Conservation (phyloP, 805 yeast species). For the Sugiyamaella boreocaroliniensis region DNA sequence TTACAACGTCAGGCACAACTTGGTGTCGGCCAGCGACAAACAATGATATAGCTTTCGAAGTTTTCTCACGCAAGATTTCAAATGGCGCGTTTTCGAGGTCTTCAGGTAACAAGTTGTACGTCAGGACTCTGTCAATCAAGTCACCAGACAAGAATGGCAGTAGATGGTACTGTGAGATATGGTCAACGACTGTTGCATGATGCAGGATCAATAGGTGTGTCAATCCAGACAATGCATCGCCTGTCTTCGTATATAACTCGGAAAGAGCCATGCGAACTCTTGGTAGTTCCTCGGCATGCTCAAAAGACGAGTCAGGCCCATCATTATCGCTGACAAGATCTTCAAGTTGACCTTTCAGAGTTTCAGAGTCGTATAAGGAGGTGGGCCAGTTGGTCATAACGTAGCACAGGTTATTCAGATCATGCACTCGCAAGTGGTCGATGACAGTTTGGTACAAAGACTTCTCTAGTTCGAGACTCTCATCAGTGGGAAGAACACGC, state of each 20-base stretch:
- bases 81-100: slow-evolving; percentile 37
- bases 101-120: slow-evolving; percentile 29
- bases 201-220: slow-evolving; percentile 51
- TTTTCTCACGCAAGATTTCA: slow-evolving; percentile 33
- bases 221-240: slow-evolving; percentile 58
- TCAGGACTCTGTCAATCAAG: slow-evolving; percentile 41
- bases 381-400: slow-evolving; percentile 54
- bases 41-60: slow-evolving; percentile 44
- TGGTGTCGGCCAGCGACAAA: slow-evolving; percentile 62
- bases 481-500: slow-evolving; percentile 47
- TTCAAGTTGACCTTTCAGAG: slow-evolving; percentile 43
- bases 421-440: slow-evolving; percentile 37
- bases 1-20: slow-evolving; percentile 46
- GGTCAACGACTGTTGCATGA: slow-evolving; percentile 49
- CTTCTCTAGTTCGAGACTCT: slow-evolving; percentile 32
- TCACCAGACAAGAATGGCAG: slow-evolving; percentile 40
- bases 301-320: background rate
- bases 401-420: slow-evolving; percentile 35
- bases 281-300: slow-evolving; percentile 16
- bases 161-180: slow-evolving; percentile 59
- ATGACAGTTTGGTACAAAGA: slow-evolving; percentile 44
- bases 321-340: slow-evolving; percentile 33
- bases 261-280: slow-evolving; percentile 21
- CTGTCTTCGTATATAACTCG: slow-evolving; percentile 48
- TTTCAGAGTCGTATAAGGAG: slow-evolving; percentile 42